Base-by-base conservation (phyloP, 495 filamentous ascomycete genomes). In the Aspergillus kassunensis region DNA sequence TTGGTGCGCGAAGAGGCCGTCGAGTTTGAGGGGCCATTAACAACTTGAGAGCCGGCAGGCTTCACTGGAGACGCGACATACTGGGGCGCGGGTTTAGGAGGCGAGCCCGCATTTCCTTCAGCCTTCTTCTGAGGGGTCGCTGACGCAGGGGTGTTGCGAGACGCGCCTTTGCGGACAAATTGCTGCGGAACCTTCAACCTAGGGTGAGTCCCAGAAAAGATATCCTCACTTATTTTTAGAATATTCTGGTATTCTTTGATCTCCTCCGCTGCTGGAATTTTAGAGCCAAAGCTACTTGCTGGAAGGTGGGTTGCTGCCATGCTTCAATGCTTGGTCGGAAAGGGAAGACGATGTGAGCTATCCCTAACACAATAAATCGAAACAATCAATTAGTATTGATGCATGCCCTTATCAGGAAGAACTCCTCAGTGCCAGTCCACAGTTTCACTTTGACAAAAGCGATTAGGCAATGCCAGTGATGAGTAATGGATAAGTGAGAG, bases 161-260 rank as follows among this genome's bases (percentile, higher is more conserved):
- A 53, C 51, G 48, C 65, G 41, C 57, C 57, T 58, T 85, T 84
- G 57, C 75, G 80, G 58, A 80, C 66, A 53, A 80, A 75, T 54
- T 78, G 73, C 45, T 80, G 68, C 19, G 84, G 83, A 42, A 85
- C 77, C 54, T 85, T 90, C 67, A 91, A 79, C 55, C 81, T 80
- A 44, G 87, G 81, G 67, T 93, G 88, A 57, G 78, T 82, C 44
- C 86, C 86, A 54, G 84, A 76, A 66, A 87, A 77, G 49, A 96
- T 80, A 41, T 86, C 79, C 75, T 92, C 85, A 59, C 82, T 85
- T 59, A 95, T 82, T 50, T 70, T 78, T 48, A 91, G 64, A 58
- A 96, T 84, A 63, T 86, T 89, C 60, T 86, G 80, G 68, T 84
- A 89, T 62, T 88, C 81, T 44, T 60, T 55, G n/a, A 63, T 43